Evolutionary conservation across 1,284 basidiomycete species (phyloP).

Genomic region (Phellinidium pouzarii): DNA sequence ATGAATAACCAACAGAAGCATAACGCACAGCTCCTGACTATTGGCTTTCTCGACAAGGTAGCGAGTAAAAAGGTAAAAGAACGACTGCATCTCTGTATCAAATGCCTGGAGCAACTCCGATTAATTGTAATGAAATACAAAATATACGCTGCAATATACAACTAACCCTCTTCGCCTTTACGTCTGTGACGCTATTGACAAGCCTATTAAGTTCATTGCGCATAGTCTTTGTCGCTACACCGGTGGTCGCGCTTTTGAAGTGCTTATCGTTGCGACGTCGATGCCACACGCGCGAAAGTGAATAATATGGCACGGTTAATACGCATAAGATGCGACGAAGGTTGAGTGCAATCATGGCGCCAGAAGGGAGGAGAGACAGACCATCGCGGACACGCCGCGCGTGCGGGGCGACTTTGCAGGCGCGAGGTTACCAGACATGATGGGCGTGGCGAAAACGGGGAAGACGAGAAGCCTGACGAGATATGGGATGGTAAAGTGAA

Average conservation of each 20-base stretch:
- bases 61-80: slow-evolving; percentile 98
- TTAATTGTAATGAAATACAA: slow-evolving; percentile 6
- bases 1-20: slow-evolving; percentile 13
- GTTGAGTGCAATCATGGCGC: slow-evolving; percentile 4
- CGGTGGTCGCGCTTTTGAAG: slow-evolving; percentile 97
- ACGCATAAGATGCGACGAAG: not conserved
- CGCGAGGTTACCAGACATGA: slow-evolving; percentile 24
- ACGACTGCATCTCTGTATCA: slow-evolving; percentile 97
- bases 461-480: not conserved
- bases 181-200: slow-evolving; percentile 78
- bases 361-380: slow-evolving; percentile 23
- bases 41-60: slow-evolving; percentile 94
- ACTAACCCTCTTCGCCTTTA: slow-evolving; percentile 74
- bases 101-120: slow-evolving; percentile 59
- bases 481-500: not conserved
- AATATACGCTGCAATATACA: not conserved
- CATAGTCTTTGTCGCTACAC: slow-evolving; percentile 96
- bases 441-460: slow-evolving; percentile 11
- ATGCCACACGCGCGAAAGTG: not conserved
- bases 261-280: slow-evolving; percentile 27
- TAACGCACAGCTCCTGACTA: slow-evolving; percentile 84
- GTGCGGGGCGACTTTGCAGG: slow-evolving; percentile 27
- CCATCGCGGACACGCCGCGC: slow-evolving; percentile 35
- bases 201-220: slow-evolving; percentile 95
- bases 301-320: slow-evolving; percentile 21